Percentiles rank a stretch among this genome's conserved stretches.
phyloP scores from a whole-genome alignment of 768 basidiomycete genomes.

The Dendrothele bispora region DNA sequence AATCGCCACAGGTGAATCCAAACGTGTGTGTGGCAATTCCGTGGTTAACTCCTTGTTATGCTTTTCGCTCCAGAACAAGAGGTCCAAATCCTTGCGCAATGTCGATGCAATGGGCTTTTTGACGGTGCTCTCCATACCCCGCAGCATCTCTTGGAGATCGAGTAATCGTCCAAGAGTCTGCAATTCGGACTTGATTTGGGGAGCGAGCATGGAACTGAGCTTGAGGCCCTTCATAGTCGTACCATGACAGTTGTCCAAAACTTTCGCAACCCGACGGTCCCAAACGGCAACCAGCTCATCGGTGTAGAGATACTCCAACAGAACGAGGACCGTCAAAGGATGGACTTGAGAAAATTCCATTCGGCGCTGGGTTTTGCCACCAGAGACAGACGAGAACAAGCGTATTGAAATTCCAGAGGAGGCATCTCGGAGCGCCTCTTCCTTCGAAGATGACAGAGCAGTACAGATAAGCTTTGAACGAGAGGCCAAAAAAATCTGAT shows the following conservation, averaged over 20 bases:
- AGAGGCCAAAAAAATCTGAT: no score
- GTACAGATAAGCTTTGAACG: background rate
- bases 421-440: background rate
- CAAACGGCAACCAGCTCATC: slow-evolving; percentile 82
- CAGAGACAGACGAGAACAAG: background rate
- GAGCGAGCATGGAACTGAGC: slow-evolving; percentile 31
- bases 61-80: slow-evolving; percentile 46
- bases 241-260: background rate
- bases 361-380: slow-evolving; percentile 4
- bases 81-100: slow-evolving; percentile 47
- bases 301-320: slow-evolving; percentile 86
- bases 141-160: slow-evolving; percentile 51
- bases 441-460: background rate
- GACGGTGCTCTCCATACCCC: slow-evolving; percentile 57
- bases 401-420: slow-evolving; percentile 63
- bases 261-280: slow-evolving; percentile 68
- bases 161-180: slow-evolving; percentile 56
- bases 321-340: slow-evolving; percentile 67
- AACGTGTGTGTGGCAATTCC: no score
- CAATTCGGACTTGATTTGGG: slow-evolving; percentile 64
- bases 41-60: background rate
- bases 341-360: slow-evolving; percentile 56
- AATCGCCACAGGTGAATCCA: slow-evolving; percentile 23
- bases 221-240: slow-evolving; percentile 37
- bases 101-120: slow-evolving; percentile 55